Conservation (phyloP, 768 basidiomycete genomes). For the Tricholoma terreum region DNA sequence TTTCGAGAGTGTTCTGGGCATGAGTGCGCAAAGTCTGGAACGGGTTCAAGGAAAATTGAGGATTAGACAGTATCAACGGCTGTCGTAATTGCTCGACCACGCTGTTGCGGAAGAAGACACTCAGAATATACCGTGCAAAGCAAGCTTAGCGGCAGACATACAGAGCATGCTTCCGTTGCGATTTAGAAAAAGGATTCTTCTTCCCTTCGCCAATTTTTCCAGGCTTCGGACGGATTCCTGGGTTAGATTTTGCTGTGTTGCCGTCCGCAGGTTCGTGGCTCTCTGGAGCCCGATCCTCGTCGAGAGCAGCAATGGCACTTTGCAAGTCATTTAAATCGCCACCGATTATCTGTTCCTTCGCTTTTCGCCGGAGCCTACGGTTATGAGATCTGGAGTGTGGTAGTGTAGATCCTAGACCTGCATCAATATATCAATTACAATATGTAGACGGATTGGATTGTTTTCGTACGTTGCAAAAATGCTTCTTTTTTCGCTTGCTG, state of each 20-base stretch:
- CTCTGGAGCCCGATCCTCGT: constrained; percentile 25
- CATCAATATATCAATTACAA: background rate
- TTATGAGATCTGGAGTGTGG: constrained; percentile 73
- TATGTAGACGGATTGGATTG: background rate
- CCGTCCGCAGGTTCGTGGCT: background rate
- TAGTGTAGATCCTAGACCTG: constrained; percentile 49
- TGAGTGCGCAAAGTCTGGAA: constrained; percentile 79
- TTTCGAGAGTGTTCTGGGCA: constrained; percentile 74
- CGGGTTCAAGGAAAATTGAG: constrained; percentile 64
- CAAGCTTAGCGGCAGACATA: constrained; percentile 32
- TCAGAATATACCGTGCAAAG: background rate
- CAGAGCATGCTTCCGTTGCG: constrained; percentile 68
- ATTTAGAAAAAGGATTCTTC: constrained; percentile 50
- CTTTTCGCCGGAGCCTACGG: constrained; percentile 68
- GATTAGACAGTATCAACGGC: constrained; percentile 64
- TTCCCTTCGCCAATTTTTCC: constrained; percentile 71
- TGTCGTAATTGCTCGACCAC: constrained; percentile 65
- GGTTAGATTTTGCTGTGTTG: background rate
- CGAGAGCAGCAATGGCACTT: constrained; percentile 52
- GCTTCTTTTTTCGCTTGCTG: constrained; percentile 62
- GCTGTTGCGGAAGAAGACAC: constrained; percentile 32
- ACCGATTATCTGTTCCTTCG: constrained; percentile 54
- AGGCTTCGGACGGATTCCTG: constrained; percentile 6
- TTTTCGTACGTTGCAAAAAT: constrained; percentile 58
- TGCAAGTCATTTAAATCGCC: constrained; percentile 47